Evolutionary conservation across 306 rosid genomes (phyloP).

Genomic region (Trifolium subterraneum): DNA sequence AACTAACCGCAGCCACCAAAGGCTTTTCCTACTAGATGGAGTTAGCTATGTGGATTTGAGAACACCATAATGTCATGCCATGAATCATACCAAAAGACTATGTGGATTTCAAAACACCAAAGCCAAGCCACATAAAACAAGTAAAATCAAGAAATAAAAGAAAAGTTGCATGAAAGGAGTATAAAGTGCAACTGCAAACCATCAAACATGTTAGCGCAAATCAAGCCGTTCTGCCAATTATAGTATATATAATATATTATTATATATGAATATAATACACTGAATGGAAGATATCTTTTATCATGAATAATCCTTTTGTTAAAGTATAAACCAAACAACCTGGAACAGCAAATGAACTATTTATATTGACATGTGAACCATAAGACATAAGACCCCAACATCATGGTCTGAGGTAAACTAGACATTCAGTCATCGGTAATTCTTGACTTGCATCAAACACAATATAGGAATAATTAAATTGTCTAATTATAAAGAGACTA

Average conservation of each 20-base stretch:
- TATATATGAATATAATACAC: neutral
- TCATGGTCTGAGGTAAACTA: conserved; percentile 21
- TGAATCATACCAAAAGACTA: too few species aligned
- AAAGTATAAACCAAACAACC: neutral
- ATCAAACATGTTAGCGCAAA: neutral
- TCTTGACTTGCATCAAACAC: conserved; percentile 7
- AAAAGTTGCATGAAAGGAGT: conserved; percentile 2
- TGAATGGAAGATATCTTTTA: conserved; percentile 11
- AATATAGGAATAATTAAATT: conserved; percentile 25
- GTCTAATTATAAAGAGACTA: conserved; percentile 4
- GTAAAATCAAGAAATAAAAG: neutral
- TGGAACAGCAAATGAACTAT: neutral
- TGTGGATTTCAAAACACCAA: neutral
- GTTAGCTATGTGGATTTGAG: too few species aligned
- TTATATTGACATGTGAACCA: conserved; percentile 10
- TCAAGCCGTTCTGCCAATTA: conserved; percentile 8
- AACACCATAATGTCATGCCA: too few species aligned
- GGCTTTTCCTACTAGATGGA: too few species aligned
- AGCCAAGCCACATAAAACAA: neutral
- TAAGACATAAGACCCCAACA: conserved; percentile 2
- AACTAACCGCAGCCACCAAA: too few species aligned
- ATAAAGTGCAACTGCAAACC: conserved; percentile 19
- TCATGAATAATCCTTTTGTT: conserved; percentile 6
- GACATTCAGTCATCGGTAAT: conserved; percentile 17
- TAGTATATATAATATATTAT: too few species aligned